Base-by-base conservation (phyloP, 345 rosid species). In the Populus alba region DNA sequence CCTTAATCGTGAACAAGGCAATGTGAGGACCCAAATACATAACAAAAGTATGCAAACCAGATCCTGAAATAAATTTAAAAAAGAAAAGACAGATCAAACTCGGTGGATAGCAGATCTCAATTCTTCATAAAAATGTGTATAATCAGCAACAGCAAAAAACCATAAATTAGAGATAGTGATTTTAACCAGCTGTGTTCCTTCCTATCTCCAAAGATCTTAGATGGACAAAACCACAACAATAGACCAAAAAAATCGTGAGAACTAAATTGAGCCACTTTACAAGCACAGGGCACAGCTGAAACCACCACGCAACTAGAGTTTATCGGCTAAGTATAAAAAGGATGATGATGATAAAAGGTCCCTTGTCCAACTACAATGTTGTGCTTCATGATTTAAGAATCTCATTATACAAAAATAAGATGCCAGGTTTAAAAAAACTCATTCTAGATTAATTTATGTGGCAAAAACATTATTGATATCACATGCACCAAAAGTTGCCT, bases 1-100 rank as follows among this genome's bases (percentile, higher is more conserved):
- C 99, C 85, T 94, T 96, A 62, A 96, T 82, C 37, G 99, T 96
- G 89, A 96, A 92, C 49, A 95, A 81, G 63, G 99, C 98, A 78
- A 96, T 90, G 79, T 96, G 99, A 47, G 99, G 99, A 79, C 98
- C 99, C 83, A 94, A 85, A 84, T 96, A 96, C 55, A 96, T 97
- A 71, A 94, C 99, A 84, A 94, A 96, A 25, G 99, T 96, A 78
- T 96, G 99, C 80, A 96, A 84, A 79, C 99, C 99, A 78, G 99
- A 96, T 77, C 99, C 99, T 96, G 92, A 38, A 72, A 71, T 18
- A 53, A 59, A 70, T 47, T 55, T 49, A 38, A 70, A 59, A 45
- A 31, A 63, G 43, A 1, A 25, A 37, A 39, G 31, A 72, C 20
- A 17, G 63, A n/a, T 72, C 23, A 33, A 23, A 13, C 20, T 77